A percentile compares a stretch with the other conserved stretches of the same genome.
Conservation (phyloP, 2,329 filamentous ascomycete genomes). For the Malbranchea cinnamomea region DNA sequence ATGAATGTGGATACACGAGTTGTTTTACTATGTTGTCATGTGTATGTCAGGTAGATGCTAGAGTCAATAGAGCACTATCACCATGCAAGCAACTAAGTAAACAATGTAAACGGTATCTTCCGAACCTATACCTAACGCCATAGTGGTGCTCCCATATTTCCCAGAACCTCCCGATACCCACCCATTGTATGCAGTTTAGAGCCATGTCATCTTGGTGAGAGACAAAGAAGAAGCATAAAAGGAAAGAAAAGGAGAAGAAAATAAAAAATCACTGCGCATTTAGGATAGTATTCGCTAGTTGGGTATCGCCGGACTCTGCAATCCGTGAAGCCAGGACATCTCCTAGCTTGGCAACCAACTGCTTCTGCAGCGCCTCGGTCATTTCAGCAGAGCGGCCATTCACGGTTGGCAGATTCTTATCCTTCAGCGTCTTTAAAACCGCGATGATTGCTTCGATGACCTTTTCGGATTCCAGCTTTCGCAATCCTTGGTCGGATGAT, state of each 20-base stretch:
- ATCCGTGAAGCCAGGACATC: conserved; percentile 27
- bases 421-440: conserved; percentile 39
- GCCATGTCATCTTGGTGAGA: no score
- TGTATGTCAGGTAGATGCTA: no score
- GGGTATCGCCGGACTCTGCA: conserved; percentile 25
- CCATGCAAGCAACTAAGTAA: no score
- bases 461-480: conserved; percentile 44
- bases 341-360: conserved; percentile 26
- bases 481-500: conserved; percentile 36
- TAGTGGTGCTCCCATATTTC: no score
- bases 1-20: no score
- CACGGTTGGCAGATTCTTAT: conserved; percentile 25
- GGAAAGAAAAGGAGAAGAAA: background rate
- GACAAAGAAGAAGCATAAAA: background rate
- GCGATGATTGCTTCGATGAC: conserved; percentile 43
- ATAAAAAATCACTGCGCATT: conserved; percentile 7
- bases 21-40: no score
- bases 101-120: no score
- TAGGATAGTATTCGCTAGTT: conserved; percentile 26
- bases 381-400: conserved; percentile 27
- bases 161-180: no score
- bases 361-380: conserved; percentile 23
- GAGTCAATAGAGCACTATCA: no score
- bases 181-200: no score
- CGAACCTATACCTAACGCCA: no score